phyloP scores from a whole-genome alignment of 768 basidiomycete species.

The Trametes villosa region DNA sequence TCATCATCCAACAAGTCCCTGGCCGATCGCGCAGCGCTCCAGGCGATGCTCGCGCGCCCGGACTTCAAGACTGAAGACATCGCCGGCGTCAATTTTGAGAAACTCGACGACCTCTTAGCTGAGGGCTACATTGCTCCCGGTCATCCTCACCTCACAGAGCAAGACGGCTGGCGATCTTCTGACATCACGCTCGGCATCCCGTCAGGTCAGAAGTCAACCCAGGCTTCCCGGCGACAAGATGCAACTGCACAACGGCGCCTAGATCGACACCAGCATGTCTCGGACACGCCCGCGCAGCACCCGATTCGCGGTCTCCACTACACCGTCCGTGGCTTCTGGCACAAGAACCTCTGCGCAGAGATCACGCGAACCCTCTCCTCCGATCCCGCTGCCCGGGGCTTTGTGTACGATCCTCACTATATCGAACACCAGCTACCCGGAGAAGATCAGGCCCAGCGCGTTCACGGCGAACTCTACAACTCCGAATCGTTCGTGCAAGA shows the following conservation, averaged over 20 bases:
- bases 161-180: slow-evolving; percentile 7
- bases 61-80: slow-evolving; percentile 2
- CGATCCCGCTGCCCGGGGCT: slow-evolving; percentile 3
- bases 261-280: background rate
- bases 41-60: background rate
- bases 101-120: background rate
- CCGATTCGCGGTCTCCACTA: slow-evolving; percentile 28
- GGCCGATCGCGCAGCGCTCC: slow-evolving; percentile 5
- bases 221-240: slow-evolving; percentile 4
- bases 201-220: background rate
- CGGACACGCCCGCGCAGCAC: slow-evolving; percentile 26
- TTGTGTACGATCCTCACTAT: slow-evolving; percentile 15
- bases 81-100: background rate
- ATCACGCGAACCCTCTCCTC: slow-evolving; percentile 1
- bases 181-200: slow-evolving; percentile 14
- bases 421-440: background rate
- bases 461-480: slow-evolving; percentile 24
- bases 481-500: slow-evolving; percentile 20
- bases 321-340: slow-evolving; percentile 36
- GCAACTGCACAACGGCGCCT: background rate
- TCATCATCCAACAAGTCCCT: slow-evolving; percentile 13
- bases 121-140: background rate
- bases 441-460: background rate
- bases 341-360: slow-evolving; percentile 27
- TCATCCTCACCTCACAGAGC: background rate